These are phyloP conservation scores for Oehlia diaphana DNA, from an alignment of 192 early-diverging fungal genomes.

Conservation along the genomic window DNA sequence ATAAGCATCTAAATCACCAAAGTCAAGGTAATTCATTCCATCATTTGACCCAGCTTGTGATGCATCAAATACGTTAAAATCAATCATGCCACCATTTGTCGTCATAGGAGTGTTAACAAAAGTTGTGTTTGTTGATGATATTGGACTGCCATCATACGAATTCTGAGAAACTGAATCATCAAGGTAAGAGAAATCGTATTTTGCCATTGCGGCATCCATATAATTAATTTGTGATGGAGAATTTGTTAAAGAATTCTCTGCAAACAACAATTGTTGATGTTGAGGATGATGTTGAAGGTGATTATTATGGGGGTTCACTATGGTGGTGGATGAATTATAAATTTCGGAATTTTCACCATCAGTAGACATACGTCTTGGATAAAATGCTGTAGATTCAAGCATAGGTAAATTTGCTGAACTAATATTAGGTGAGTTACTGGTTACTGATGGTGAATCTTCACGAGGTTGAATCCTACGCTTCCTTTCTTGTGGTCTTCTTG, in stretches of 20 bases:
- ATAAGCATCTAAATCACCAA: background rate
- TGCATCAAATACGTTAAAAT: constrained; percentile 16
- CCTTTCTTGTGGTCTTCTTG: constrained; percentile 20
- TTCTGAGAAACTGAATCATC: background rate
- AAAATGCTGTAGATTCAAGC: background rate
- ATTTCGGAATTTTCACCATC: constrained; percentile 20
- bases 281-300: background rate
- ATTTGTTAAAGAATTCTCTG: background rate
- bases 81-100: constrained; percentile 17
- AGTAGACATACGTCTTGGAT: background rate
- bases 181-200: constrained; percentile 3
- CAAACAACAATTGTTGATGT: constrained; percentile 14
- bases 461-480: constrained; percentile 14
- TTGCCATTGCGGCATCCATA: constrained; percentile 11
- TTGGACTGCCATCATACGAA: constrained; percentile 12
- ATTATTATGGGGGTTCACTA: background rate
- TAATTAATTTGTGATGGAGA: background rate
- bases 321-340: background rate
- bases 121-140: background rate
- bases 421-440: background rate
- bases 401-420: background rate
- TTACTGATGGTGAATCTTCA: constrained; percentile 1
- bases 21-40: background rate
- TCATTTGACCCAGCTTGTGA: background rate
- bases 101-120: background rate